Conservation (phyloP, 352 stramenopile genomes). For the Pythium coloratum region DNA sequence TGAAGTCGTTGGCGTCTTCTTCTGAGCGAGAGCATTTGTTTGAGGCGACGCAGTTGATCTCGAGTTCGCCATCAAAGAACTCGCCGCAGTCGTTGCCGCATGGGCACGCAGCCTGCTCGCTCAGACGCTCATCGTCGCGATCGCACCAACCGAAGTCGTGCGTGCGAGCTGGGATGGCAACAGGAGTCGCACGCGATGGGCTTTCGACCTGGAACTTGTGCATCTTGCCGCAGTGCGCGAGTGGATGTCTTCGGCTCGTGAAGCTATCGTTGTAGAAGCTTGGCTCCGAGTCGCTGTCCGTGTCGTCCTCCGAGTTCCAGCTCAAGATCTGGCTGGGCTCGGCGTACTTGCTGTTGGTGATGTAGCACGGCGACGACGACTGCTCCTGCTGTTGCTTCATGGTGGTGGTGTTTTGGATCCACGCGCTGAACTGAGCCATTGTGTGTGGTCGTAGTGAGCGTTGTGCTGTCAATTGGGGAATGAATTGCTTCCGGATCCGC, state of each 20-base stretch:
- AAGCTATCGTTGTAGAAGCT: slow-evolving; percentile 51
- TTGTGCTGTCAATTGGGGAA: slow-evolving; percentile 33
- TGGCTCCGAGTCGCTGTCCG: slow-evolving; percentile 65
- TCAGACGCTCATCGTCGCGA: slow-evolving; percentile 37
- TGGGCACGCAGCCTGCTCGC: slow-evolving; percentile 31
- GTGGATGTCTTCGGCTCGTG: slow-evolving; percentile 46
- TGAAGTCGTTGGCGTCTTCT: slow-evolving; percentile 42
- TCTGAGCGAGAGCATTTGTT: slow-evolving; percentile 4
- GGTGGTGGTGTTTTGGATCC: slow-evolving; percentile 7
- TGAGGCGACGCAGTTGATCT: slow-evolving; percentile 12
- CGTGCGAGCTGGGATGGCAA: slow-evolving; percentile 33
- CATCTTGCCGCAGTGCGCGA: slow-evolving; percentile 35
- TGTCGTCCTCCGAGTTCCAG: slow-evolving; percentile 62
- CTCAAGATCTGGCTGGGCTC: slow-evolving; percentile 30
- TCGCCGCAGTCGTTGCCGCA: slow-evolving; percentile 47
- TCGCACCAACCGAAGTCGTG: slow-evolving; percentile 50
- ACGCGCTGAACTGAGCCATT: slow-evolving; percentile 25
- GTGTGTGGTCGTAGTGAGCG: background rate
- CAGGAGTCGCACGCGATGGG: slow-evolving; percentile 25
- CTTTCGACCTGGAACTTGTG: slow-evolving; percentile 10
- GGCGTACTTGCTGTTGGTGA: slow-evolving; percentile 18
- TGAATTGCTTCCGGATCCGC: slow-evolving; percentile 14
- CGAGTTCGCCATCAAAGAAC: slow-evolving; percentile 27
- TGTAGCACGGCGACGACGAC: background rate
- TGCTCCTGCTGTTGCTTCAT: background rate